Base-by-base conservation (phyloP, 208 protist genomes). In the Blastocrithidia nonstop region DNA sequence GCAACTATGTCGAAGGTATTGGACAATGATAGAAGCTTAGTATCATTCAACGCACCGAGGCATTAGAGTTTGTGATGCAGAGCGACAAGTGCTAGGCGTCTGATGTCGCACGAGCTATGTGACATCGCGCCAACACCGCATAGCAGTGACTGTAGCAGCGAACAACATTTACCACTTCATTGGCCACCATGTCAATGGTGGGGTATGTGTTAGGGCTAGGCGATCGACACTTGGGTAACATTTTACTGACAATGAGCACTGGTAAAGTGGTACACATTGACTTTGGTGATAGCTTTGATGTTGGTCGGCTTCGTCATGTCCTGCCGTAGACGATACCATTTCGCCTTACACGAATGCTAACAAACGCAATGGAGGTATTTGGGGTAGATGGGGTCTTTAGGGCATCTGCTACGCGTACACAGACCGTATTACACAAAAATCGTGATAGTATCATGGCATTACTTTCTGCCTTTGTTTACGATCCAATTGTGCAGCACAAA, bases 281-380 rank as follows among this genome's bases (percentile, higher is more conserved):
- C 78, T 99, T 99, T 78, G 98, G 98, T 28, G 98, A 99, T 69
- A 99, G 97, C 67, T 99, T 99, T 61, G 98, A 99, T 61, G 95
- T 98, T 0, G 97, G 97, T 2, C 96, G 98, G 58, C 59, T 96
- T 37, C 70, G 98, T 13, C 94, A 99, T 35, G 96, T 99, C 41
- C 96, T 97, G 44, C 97, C 98, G 1, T 98, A 99, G 73, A 96
- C 91, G 17, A 75, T 99, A 17, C 98, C 98, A 15, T 99, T 99
- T 80, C 83, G 98, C 32, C 81, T 99, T 1, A 99, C 98, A 9
- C 82, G 97, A 35, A 99, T 99, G 96, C 79, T 99, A 9, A 90
- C 97, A 21, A 96, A 97, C 42, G 98, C 97, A 9, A 99, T 99
- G 96, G 98, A 99, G 68, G 95, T 98, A 0, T 94, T 79, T 52